These are phyloP conservation scores for Solanum hybrid DNA, from an alignment of 305 asterid species.

Conservation along the genomic window DNA sequence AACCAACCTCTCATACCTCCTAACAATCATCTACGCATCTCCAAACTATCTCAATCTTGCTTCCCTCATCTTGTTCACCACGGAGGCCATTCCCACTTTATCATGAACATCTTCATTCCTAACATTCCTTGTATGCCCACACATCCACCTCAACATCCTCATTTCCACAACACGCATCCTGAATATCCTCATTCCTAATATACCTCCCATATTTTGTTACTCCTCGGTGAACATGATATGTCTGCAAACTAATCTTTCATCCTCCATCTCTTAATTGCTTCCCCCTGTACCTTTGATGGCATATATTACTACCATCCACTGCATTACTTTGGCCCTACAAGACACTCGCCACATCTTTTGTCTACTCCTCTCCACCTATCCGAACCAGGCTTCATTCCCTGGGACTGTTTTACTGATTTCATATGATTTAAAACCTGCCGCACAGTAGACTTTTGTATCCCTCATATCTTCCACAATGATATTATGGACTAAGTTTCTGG, in stretches of 20 bases:
- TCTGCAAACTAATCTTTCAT: neutral
- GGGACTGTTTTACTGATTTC: neutral
- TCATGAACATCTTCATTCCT: neutral
- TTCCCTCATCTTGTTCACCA: neutral
- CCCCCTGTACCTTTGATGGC: neutral
- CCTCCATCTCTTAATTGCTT: neutral
- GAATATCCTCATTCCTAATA: neutral
- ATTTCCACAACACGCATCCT: neutral
- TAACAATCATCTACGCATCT: neutral
- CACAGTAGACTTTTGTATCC: neutral
- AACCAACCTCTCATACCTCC: neutral
- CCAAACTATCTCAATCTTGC: neutral
- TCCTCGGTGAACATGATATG: neutral
- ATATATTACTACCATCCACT: neutral
- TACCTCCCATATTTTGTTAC: neutral
- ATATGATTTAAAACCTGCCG: neutral
- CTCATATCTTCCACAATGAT: neutral
- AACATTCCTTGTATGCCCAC: neutral
- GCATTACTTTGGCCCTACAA: neutral
- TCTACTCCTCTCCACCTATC: neutral
- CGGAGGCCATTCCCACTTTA: neutral
- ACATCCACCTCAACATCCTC: neutral
- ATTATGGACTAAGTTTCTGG: neutral
- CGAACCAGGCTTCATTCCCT: neutral
- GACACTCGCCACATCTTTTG: neutral